Percentiles rank a stretch among this genome's conserved stretches.
Conservation (phyloP, 805 yeast species). For the Jamesozyma hellenica region DNA sequence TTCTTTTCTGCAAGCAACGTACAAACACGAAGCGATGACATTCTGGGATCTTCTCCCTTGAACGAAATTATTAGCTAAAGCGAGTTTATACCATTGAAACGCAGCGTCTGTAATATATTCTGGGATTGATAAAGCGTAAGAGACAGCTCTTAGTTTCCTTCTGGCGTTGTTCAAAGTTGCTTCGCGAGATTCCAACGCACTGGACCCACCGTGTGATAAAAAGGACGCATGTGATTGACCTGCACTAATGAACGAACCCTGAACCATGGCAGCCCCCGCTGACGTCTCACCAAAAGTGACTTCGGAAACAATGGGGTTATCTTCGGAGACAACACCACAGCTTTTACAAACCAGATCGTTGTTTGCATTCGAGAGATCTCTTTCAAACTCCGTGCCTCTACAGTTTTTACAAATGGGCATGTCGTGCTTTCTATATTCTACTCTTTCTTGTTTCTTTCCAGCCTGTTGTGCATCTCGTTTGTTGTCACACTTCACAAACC, state of each 20-base stretch:
- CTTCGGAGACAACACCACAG: constrained; percentile 86
- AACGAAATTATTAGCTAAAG: constrained; percentile 79
- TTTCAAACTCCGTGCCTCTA: constrained; percentile 42
- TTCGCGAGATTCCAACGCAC: constrained; percentile 78
- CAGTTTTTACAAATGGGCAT: constrained; percentile 36
- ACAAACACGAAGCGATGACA: constrained; percentile 89
- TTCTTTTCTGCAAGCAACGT: constrained; percentile 87
- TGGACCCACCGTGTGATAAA: constrained; percentile 45
- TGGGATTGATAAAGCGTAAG: constrained; percentile 67
- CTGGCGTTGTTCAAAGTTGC: constrained; percentile 82
- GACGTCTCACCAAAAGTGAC: constrained; percentile 89
- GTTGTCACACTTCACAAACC: too few relatives aligned
- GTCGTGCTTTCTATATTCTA: not conserved
- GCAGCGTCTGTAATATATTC: constrained; percentile 83
- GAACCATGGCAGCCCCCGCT: constrained; percentile 90
- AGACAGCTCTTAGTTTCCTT: constrained; percentile 67
- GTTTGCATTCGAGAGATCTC: constrained; percentile 49
- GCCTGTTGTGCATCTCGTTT: too few relatives aligned
- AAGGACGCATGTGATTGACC: constrained; percentile 71
- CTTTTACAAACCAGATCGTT: constrained; percentile 68
- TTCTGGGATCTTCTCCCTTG: constrained; percentile 96
- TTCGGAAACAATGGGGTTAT: constrained; percentile 90
- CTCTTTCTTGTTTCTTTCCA: not conserved
- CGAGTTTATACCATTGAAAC: constrained; percentile 78
- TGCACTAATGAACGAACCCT: constrained; percentile 85